These are phyloP conservation scores for Lignosus rhinocerotis DNA, from an alignment of 1,284 basidiomycete species.

Conservation along the genomic window DNA sequence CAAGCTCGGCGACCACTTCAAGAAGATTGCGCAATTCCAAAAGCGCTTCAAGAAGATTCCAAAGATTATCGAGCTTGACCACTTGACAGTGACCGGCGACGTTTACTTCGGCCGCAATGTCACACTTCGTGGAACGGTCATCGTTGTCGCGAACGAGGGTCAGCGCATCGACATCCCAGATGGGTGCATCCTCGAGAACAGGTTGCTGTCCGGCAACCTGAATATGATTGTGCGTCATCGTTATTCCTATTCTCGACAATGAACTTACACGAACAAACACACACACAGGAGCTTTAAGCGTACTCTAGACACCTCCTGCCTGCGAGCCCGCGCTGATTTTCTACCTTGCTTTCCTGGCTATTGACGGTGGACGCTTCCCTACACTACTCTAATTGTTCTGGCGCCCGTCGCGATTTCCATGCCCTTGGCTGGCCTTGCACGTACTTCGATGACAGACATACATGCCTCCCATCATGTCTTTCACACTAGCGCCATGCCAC, in stretches of 20 bases:
- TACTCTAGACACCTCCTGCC: not conserved
- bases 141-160: constrained; percentile 45
- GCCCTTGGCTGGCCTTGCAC: not conserved
- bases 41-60: constrained; percentile 98
- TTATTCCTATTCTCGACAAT: not conserved
- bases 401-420: constrained; percentile 8
- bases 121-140: constrained; percentile 85
- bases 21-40: constrained; percentile 97
- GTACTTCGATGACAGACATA: not conserved
- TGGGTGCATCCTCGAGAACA: constrained; percentile 93
- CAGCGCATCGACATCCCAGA: constrained; percentile 94
- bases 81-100: constrained; percentile 95
- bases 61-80: constrained; percentile 91
- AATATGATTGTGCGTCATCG: constrained; percentile 44
- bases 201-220: constrained; percentile 56
- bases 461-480: not conserved
- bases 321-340: not conserved
- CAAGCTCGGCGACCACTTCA: constrained; percentile 94
- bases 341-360: constrained; percentile 3
- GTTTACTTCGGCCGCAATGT: constrained; percentile 96
- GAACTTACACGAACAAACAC: not conserved
- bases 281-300: constrained; percentile 16
- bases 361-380: constrained; percentile 13
- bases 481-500: not conserved
- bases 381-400: not conserved